These are phyloP conservation scores for Coniosporium tulheliwenetii DNA, from an alignment of 2,329 filamentous ascomycete genomes.

Conservation along the genomic window DNA sequence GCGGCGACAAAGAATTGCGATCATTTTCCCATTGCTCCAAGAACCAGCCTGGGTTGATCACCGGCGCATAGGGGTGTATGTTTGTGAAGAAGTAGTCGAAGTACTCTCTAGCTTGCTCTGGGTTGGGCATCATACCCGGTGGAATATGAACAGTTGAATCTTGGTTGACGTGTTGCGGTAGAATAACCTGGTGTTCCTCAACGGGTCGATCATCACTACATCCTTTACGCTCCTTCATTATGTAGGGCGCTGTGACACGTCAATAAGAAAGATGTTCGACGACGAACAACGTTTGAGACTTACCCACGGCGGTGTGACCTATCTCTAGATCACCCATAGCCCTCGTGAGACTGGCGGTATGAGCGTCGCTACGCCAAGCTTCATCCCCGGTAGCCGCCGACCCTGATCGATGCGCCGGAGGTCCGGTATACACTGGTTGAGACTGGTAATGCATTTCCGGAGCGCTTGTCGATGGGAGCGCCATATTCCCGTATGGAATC, in stretches of 20 bases:
- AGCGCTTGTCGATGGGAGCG: constrained; percentile 14
- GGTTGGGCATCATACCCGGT: constrained; percentile 80
- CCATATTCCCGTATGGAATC: constrained; percentile 20
- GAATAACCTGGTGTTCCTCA: constrained; percentile 54
- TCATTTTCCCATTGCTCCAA: constrained; percentile 83
- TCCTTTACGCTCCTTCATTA: constrained; percentile 46
- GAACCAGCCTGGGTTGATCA: constrained; percentile 67
- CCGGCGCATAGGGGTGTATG: constrained; percentile 84
- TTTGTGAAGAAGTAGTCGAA: constrained; percentile 84
- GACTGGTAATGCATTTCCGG: constrained; percentile 18
- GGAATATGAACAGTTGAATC: constrained; percentile 77
- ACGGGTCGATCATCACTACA: constrained; percentile 46
- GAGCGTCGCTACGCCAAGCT: constrained; percentile 33
- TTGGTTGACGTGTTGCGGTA: constrained; percentile 54
- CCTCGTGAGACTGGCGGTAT: constrained; percentile 58
- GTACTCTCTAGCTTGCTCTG: constrained; percentile 66
- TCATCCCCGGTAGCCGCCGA: constrained; percentile 8
- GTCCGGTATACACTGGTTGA: constrained; percentile 16
- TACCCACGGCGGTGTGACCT: constrained; percentile 74
- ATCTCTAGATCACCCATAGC: constrained; percentile 77
- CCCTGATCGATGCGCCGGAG: constrained; percentile 5
- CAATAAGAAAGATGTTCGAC: constrained; percentile 2
- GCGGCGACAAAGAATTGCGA: constrained; percentile 69
- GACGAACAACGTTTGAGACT: constrained; percentile 13
- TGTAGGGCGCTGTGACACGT: constrained; percentile 54